These are phyloP conservation scores for Xenoacremonium recifei DNA, from an alignment of 2,329 filamentous ascomycete genomes.

Conservation along the genomic window DNA sequence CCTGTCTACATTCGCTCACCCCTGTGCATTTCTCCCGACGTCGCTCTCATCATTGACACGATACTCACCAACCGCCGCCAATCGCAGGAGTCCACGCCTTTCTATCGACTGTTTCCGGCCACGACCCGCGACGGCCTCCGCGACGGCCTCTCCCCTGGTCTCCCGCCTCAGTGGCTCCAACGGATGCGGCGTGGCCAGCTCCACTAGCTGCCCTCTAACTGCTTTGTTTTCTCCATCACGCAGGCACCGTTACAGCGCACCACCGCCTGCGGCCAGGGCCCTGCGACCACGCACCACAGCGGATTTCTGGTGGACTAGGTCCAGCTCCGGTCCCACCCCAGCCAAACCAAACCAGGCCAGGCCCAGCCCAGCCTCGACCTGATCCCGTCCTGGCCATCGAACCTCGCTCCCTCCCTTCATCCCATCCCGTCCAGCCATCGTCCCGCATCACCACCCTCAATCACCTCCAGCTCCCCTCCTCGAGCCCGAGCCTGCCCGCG, in stretches of 20 bases:
- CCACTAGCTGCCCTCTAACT: too few species aligned
- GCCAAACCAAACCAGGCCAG: too few species aligned
- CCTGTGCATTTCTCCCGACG: background rate
- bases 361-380: too few species aligned
- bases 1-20: background rate
- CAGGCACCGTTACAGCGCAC: constrained; percentile 1
- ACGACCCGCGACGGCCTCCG: too few species aligned
- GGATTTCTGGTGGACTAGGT: too few species aligned
- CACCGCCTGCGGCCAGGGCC: constrained; percentile 4
- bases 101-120: too few species aligned
- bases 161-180: constrained; percentile 17
- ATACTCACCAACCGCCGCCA: constrained; percentile 17
- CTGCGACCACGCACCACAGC: background rate
- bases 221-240: too few species aligned
- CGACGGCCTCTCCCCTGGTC: constrained; percentile 14
- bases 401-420: too few species aligned
- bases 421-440: constrained; percentile 20
- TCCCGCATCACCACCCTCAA: too few species aligned
- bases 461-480: background rate
- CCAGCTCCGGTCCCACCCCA: too few species aligned
- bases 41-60: background rate
- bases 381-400: too few species aligned
- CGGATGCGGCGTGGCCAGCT: too few species aligned
- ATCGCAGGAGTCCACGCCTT: constrained; percentile 33
- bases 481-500: constrained; percentile 10